A percentile compares a stretch with the other conserved stretches of the same genome.
Conservation (phyloP, 257 asterid genomes). For the Solanum bulbocastanum region DNA sequence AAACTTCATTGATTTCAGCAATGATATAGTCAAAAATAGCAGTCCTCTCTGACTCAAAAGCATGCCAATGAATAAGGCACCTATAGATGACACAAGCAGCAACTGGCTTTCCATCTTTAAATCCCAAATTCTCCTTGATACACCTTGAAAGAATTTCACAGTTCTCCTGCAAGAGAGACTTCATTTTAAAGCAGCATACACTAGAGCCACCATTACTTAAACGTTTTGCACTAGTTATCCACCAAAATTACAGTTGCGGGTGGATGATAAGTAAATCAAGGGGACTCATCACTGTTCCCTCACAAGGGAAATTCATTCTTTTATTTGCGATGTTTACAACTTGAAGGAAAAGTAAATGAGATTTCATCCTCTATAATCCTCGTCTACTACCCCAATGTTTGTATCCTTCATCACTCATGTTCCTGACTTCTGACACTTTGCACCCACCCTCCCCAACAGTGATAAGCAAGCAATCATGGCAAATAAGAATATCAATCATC, state of each 20-base stretch:
- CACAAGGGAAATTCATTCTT: background rate
- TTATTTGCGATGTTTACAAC: background rate
- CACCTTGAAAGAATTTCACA: conserved; percentile 74
- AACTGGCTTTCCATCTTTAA: conserved; percentile 83
- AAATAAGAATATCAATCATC: background rate
- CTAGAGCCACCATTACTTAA: background rate
- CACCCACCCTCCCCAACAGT: background rate
- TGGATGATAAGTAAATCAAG: background rate
- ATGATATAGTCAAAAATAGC: conserved; percentile 74
- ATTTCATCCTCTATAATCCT: background rate
- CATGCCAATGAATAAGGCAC: conserved; percentile 94
- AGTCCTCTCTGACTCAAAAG: conserved; percentile 95
- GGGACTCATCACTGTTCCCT: background rate
- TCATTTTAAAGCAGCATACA: background rate
- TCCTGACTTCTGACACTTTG: background rate
- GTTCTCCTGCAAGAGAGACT: conserved; percentile 41
- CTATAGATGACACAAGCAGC: conserved; percentile 93
- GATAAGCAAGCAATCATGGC: background rate
- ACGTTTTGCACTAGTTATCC: background rate
- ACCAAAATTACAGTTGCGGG: background rate
- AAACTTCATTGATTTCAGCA: conserved; percentile 69
- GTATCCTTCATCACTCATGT: background rate
- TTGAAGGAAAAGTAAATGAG: background rate
- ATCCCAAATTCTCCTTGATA: conserved; percentile 82
- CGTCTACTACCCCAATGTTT: background rate